Evolutionary conservation across 2,329 filamentous ascomycete species (phyloP).

Genomic region (Phaeoacremonium minimum): DNA sequence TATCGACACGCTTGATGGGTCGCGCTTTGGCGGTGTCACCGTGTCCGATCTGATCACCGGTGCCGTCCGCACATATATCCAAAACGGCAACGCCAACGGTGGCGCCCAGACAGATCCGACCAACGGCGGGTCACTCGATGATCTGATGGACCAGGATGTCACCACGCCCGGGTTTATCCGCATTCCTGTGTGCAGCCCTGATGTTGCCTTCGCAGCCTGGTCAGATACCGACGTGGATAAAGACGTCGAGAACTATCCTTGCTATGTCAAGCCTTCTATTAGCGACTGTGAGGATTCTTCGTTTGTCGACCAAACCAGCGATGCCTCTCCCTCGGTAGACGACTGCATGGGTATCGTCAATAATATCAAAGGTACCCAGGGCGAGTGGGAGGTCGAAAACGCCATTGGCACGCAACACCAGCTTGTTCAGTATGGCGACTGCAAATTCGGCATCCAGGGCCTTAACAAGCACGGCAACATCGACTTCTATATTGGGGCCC

Average conservation of each 20-base stretch:
- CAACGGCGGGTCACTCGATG: no score
- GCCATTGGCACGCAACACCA: slow-evolving; percentile 16
- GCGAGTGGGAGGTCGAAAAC: slow-evolving; percentile 10
- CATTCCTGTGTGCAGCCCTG: slow-evolving; percentile 28
- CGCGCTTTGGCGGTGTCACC: no score
- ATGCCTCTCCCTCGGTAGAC: slow-evolving; percentile 22
- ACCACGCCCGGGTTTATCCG: no score
- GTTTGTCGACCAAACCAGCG: slow-evolving; percentile 26
- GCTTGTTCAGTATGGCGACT: slow-evolving; percentile 19
- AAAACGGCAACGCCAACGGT: no score
- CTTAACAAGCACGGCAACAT: slow-evolving; percentile 16
- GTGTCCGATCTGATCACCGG: no score
- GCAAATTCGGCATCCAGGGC: slow-evolving; percentile 25
- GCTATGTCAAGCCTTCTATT: slow-evolving; percentile 18
- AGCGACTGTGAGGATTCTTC: slow-evolving; percentile 22
- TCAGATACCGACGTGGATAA: no score
- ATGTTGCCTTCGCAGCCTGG: slow-evolving; percentile 26
- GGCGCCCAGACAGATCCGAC: no score
- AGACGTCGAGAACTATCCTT: slow-evolving; percentile 25
- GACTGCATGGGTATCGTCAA: slow-evolving; percentile 28
- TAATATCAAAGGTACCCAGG: slow-evolving; percentile 21
- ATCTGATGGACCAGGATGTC: no score
- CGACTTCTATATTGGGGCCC: slow-evolving; percentile 24
- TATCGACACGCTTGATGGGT: no score
- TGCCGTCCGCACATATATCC: no score